phyloP scores from a whole-genome alignment of 2,329 filamentous ascomycete species.

The Nakataea oryzae region DNA sequence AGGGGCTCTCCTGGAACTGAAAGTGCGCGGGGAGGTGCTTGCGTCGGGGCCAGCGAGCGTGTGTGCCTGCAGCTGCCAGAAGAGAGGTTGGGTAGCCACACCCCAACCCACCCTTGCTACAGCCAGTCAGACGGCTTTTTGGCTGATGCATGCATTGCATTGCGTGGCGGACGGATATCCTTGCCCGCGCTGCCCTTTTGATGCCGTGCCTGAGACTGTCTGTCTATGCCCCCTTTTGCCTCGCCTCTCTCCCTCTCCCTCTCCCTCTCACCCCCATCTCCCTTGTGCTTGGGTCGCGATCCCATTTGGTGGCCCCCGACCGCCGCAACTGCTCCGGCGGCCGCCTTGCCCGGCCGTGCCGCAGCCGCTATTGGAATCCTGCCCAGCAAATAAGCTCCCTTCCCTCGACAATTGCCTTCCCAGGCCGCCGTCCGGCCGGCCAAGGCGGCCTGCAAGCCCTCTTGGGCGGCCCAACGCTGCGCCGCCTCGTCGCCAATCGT shows the following conservation, averaged over 20 bases:
- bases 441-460: neutral
- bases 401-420: too few relatives aligned
- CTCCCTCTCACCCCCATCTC: too few relatives aligned
- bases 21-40: neutral
- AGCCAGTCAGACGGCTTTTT: neutral
- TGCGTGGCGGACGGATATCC: neutral
- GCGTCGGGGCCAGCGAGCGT: too few relatives aligned
- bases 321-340: neutral
- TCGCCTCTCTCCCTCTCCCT: too few relatives aligned
- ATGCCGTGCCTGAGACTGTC: too few relatives aligned
- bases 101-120: neutral
- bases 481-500: neutral
- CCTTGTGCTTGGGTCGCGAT: too few relatives aligned
- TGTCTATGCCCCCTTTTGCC: too few relatives aligned
- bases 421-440: neutral
- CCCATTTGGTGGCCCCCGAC: too few relatives aligned
- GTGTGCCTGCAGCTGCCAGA: neutral
- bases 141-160: neutral
- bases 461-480: neutral
- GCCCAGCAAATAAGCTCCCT: neutral
- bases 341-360: neutral
- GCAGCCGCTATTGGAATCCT: slow-evolving; percentile 1
- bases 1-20: neutral
- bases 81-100: neutral
- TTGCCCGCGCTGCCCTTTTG: too few relatives aligned